Evolutionary conservation across 768 basidiomycete species (phyloP), one percentile per base, ranked within the genome.

Genomic region (Pilatotrama ljubarskyi): DNA sequence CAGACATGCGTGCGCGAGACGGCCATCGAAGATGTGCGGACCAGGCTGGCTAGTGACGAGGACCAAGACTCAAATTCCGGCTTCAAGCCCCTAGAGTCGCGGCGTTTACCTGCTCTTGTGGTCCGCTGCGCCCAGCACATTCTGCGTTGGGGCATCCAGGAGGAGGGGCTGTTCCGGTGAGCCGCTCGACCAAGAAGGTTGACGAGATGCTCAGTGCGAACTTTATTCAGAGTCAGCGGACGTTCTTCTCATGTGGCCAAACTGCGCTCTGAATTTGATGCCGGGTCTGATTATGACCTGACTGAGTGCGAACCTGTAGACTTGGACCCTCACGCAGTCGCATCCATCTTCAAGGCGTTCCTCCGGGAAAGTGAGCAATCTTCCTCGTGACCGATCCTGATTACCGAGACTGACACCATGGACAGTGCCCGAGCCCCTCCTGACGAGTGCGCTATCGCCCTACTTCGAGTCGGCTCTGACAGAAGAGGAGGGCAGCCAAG

Each of bases 311-410:
- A 82, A 50, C 94, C 93, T 24, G 85, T 90, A 8, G 94, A 98
- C 68, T 75, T 98, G 36, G 95, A 98, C 69, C 95, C 95, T 47
- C 94, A 98, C 72, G 92, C 93, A 1, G 95, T 98, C 7, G 87
- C 95, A 18, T 91, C 92, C 24, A 77, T 96, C 29, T 97, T 96
- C 77, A 97, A 96, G 73, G 88, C 92, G 0, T 98, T 86, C 72
- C 78, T 98, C 42, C 88, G 95, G 57, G 94, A 97, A 82, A 77
- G 95, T 96, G 75, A 78, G 95, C 81, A 7, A 48, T 43, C 14
- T 35, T 32, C 48, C 36, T 66, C 46, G 29, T 51, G n/a, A 24
- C 32, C 49, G 44, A 51, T 36, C 46, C 35, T 64, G 43, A 64
- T 20, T 63, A 18, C 52, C 24, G 5, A 4, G 55, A 13, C 57